Evolutionary conservation across 805 yeast species (phyloP).

Genomic region (Kuraishia ogatae): DNA sequence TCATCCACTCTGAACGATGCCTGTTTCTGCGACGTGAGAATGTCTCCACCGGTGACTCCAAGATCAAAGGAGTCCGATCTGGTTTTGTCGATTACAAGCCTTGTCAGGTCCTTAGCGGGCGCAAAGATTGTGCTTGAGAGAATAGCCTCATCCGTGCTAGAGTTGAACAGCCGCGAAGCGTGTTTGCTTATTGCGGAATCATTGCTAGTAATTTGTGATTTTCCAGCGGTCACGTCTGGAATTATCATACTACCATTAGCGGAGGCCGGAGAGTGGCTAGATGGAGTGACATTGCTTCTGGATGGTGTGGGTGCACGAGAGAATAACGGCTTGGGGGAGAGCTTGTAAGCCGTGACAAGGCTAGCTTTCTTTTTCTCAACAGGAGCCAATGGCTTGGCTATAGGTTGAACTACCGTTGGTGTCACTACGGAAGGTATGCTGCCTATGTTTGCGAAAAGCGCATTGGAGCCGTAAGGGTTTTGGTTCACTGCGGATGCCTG

Average conservation of each 20-base stretch:
- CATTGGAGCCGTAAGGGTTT: constrained; percentile 77
- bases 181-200: background rate
- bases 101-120: constrained; percentile 46
- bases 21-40: constrained; percentile 18
- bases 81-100: constrained; percentile 37
- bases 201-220: background rate
- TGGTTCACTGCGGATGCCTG: constrained; percentile 23
- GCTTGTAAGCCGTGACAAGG: constrained; percentile 50
- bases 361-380: constrained; percentile 50
- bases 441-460: constrained; percentile 41
- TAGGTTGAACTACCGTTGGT: constrained; percentile 40
- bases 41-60: constrained; percentile 5
- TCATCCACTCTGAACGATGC: constrained; percentile 22
- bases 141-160: constrained; percentile 57
- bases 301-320: constrained; percentile 10
- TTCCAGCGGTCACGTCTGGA: background rate
- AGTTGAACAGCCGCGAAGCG: constrained; percentile 24
- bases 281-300: constrained; percentile 2
- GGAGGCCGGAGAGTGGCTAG: constrained; percentile 1
- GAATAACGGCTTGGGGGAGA: constrained; percentile 57
- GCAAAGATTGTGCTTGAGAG: constrained; percentile 64
- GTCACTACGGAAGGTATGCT: constrained; percentile 26
- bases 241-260: background rate
- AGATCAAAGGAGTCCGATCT: background rate
- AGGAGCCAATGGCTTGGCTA: constrained; percentile 38